These are phyloP conservation scores for Xylaria nigripes DNA, from an alignment of 495 filamentous ascomycete species.

Conservation along the genomic window DNA sequence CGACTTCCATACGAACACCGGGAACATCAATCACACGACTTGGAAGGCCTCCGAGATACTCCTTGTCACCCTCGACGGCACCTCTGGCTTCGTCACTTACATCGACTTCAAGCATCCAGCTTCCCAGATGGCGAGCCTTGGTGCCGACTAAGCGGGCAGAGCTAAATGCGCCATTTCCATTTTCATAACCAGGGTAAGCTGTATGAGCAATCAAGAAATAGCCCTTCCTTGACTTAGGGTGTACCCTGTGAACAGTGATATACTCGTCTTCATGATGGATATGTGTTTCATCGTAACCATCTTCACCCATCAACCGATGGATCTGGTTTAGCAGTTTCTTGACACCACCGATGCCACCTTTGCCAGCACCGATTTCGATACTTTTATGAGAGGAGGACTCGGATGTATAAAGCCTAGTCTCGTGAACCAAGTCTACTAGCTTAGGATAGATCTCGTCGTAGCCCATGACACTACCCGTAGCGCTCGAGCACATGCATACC, in stretches of 20 bases:
- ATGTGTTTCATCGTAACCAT: conserved; percentile 90
- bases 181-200: conserved; percentile 81
- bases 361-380: conserved; percentile 52
- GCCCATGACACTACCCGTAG: conserved; percentile 94
- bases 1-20: conserved; percentile 58
- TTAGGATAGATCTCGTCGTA: conserved; percentile 96
- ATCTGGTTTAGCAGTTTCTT: conserved; percentile 89
- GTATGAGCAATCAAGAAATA: conserved; percentile 94
- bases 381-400: conserved; percentile 52
- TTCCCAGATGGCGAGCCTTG: conserved; percentile 70
- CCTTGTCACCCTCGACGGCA: conserved; percentile 57
- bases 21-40: conserved; percentile 67
- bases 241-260: conserved; percentile 90
- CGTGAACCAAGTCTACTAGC: conserved; percentile 80
- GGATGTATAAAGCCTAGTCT: conserved; percentile 73
- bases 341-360: conserved; percentile 76
- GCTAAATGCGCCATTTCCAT: conserved; percentile 64
- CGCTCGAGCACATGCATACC: conserved; percentile 89
- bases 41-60: conserved; percentile 68
- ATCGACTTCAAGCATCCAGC: conserved; percentile 84
- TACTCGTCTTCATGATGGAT: conserved; percentile 95
- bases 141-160: conserved; percentile 69
- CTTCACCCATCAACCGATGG: conserved; percentile 86
- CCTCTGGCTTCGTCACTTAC: conserved; percentile 54
- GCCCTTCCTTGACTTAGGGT: conserved; percentile 81